Conservation (phyloP, 2,329 filamentous ascomycete genomes). For the Epicoccum sorghinum region DNA sequence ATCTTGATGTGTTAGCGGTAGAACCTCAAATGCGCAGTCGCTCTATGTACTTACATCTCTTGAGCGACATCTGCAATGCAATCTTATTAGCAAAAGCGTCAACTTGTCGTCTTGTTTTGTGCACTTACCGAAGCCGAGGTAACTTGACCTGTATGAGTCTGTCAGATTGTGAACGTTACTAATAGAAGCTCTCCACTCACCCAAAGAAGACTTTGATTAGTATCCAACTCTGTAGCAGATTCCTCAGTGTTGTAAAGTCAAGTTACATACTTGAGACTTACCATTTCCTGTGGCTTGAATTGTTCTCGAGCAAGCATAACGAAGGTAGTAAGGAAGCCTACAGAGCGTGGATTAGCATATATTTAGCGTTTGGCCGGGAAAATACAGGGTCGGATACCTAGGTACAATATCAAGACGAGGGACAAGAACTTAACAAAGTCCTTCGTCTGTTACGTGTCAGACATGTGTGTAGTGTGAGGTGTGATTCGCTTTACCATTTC, state of each 20-base stretch:
- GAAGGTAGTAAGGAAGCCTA: slow-evolving; percentile 86
- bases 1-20: slow-evolving; percentile 44
- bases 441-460: slow-evolving; percentile 62
- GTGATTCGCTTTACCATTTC: slow-evolving; percentile 70
- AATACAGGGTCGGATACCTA: slow-evolving; percentile 56
- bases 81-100: slow-evolving; percentile 26
- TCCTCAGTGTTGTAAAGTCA: slow-evolving; percentile 16
- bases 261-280: slow-evolving; percentile 9
- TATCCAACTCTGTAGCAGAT: slow-evolving; percentile 64
- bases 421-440: slow-evolving; percentile 86
- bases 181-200: slow-evolving; percentile 32
- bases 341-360: not conserved
- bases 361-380: not conserved
- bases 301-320: slow-evolving; percentile 74
- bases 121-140: slow-evolving; percentile 70
- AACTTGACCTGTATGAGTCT: slow-evolving; percentile 59
- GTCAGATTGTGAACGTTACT: slow-evolving; percentile 1
- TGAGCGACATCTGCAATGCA: slow-evolving; percentile 52
- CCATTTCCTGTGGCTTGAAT: slow-evolving; percentile 70
- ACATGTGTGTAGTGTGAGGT: not conserved
- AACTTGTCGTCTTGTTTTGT: not conserved
- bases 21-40: not conserved
- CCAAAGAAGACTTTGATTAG: slow-evolving; percentile 83
- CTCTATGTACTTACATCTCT: slow-evolving; percentile 44
- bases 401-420: slow-evolving; percentile 79